Conservation (phyloP, 2,329 filamentous ascomycete species). For the Madurella mycetomatis region DNA sequence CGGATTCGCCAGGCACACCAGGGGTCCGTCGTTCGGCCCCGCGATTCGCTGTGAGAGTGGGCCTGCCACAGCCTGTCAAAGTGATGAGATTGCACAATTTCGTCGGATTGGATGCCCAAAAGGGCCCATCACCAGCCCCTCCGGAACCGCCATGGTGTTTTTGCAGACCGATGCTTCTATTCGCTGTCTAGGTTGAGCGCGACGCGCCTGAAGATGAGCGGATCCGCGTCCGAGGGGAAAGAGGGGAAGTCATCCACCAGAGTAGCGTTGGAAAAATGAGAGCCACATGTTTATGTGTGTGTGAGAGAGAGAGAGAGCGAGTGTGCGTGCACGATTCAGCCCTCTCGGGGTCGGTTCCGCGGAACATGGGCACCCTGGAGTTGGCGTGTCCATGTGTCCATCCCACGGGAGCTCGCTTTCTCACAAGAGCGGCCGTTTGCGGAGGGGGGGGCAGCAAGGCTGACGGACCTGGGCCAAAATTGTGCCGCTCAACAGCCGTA, state of each 20-base stretch:
- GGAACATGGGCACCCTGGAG: too few relatives aligned
- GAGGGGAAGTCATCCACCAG: background rate
- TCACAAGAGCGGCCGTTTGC: too few relatives aligned
- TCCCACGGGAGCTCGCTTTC: too few relatives aligned
- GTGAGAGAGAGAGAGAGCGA: too few relatives aligned
- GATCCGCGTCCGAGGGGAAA: background rate
- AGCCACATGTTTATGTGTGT: too few relatives aligned
- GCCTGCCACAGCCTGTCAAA: slow-evolving; percentile 28
- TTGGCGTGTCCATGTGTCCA: too few relatives aligned
- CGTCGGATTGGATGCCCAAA: slow-evolving; percentile 28
- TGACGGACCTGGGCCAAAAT: background rate
- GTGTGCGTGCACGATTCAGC: too few relatives aligned
- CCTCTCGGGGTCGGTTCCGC: too few relatives aligned
- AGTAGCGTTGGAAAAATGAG: too few relatives aligned
- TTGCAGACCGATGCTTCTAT: slow-evolving; percentile 2
- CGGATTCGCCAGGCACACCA: slow-evolving; percentile 19
- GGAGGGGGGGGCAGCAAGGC: too few relatives aligned
- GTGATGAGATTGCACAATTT: slow-evolving; percentile 29
- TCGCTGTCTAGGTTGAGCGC: slow-evolving; percentile 8
- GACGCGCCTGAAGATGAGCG: background rate
- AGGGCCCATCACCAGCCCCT: slow-evolving; percentile 16
- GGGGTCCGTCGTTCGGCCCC: slow-evolving; percentile 15
- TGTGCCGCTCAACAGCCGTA: too few relatives aligned
- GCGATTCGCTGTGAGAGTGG: slow-evolving; percentile 28
- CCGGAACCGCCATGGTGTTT: slow-evolving; percentile 2